Evolutionary conservation across 2,329 filamentous ascomycete genomes (phyloP).

Genomic region (Aspergillus arachidicola): DNA sequence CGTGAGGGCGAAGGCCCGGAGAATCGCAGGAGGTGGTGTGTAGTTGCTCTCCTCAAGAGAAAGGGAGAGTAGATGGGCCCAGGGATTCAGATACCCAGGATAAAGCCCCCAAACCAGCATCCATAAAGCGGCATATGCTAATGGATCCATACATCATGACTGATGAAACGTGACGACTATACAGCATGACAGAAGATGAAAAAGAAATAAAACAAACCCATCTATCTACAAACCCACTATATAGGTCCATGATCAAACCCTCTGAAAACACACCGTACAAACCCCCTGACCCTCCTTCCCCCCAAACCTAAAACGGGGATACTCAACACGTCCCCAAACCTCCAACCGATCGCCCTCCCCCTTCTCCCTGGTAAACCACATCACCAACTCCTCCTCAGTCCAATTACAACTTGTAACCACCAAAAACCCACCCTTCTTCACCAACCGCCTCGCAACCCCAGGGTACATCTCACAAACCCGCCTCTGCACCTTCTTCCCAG

Average conservation of each 20-base stretch:
- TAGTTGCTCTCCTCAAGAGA: slow-evolving; percentile 50
- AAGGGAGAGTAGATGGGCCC: background rate
- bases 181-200: background rate
- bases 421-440: slow-evolving; percentile 72
- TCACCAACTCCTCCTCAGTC: slow-evolving; percentile 82
- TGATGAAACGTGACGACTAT: slow-evolving; percentile 5
- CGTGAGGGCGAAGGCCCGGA: slow-evolving; percentile 51
- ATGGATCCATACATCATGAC: background rate
- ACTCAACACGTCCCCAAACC: slow-evolving; percentile 71
- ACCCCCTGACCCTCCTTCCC: slow-evolving; percentile 87
- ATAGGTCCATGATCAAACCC: slow-evolving; percentile 25
- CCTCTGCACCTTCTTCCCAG: slow-evolving; percentile 37
- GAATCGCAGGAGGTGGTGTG: slow-evolving; percentile 60
- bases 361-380: slow-evolving; percentile 68
- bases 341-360: slow-evolving; percentile 51
- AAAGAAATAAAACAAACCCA: background rate
- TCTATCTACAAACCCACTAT: too few relatives aligned
- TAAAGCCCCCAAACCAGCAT: background rate
- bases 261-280: slow-evolving; percentile 80
- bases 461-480: slow-evolving; percentile 76
- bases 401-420: slow-evolving; percentile 97
- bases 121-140: background rate
- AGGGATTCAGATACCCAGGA: background rate
- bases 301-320: slow-evolving; percentile 86
- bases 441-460: slow-evolving; percentile 66